These are phyloP conservation scores for Fusarium sterilihyphosum DNA, from an alignment of 2,329 filamentous ascomycete genomes.

Conservation along the genomic window DNA sequence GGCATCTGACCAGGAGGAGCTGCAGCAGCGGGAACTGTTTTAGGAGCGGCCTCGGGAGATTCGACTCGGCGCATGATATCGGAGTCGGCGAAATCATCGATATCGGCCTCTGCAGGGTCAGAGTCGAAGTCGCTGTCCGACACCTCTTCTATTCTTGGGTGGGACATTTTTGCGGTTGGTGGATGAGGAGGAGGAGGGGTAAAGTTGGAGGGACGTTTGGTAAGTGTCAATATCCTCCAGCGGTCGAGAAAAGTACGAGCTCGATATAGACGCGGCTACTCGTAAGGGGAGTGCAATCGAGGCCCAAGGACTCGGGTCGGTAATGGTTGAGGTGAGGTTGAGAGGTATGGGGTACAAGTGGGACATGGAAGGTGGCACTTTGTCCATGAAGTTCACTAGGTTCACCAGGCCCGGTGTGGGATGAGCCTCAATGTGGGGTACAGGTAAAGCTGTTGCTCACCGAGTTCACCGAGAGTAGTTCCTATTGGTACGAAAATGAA, in stretches of 20 bases:
- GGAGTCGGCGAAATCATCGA: slow-evolving; percentile 69
- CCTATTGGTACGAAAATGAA: background rate
- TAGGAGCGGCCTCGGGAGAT: slow-evolving; percentile 40
- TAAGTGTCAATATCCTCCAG: background rate
- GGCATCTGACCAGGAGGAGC: slow-evolving; percentile 44
- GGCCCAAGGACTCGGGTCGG: slow-evolving; percentile 1
- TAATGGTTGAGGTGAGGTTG: slow-evolving; percentile 11
- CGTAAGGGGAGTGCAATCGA: background rate
- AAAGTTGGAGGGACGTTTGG: background rate
- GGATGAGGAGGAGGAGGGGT: background rate
- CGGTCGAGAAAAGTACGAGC: background rate
- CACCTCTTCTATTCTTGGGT: slow-evolving; percentile 92
- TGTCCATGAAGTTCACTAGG: slow-evolving; percentile 23
- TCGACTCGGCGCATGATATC: slow-evolving; percentile 64
- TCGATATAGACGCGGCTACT: background rate
- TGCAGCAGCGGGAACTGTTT: slow-evolving; percentile 40
- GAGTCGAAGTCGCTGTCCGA: slow-evolving; percentile 81
- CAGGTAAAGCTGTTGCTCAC: slow-evolving; percentile 1
- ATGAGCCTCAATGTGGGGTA: slow-evolving; percentile 41
- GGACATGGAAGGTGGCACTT: slow-evolving; percentile 34
- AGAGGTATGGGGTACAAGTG: slow-evolving; percentile 32
- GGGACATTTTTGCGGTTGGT: slow-evolving; percentile 69
- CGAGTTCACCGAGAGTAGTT: slow-evolving; percentile 14
- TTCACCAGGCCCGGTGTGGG: slow-evolving; percentile 28
- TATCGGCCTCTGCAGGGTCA: slow-evolving; percentile 89